Conservation (phyloP, 768 basidiomycete species). For the Suillus subluteus region DNA sequence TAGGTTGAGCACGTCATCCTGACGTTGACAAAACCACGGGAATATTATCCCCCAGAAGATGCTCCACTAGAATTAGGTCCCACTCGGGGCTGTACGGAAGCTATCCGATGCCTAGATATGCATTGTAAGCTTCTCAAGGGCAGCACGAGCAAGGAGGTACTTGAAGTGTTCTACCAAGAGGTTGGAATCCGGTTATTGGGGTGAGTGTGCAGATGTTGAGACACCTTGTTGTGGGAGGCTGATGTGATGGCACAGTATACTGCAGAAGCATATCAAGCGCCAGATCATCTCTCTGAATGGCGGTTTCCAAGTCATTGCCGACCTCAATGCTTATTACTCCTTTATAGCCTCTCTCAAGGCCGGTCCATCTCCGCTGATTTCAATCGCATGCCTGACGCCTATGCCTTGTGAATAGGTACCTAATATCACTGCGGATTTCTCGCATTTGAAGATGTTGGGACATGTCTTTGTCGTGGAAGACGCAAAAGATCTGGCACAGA, state of each 20-base stretch:
- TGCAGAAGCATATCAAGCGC: slow-evolving; percentile 96
- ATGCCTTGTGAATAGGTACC: slow-evolving; percentile 52
- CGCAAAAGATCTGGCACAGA: slow-evolving; percentile 94
- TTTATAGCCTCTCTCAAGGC: slow-evolving; percentile 90
- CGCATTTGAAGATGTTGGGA: slow-evolving; percentile 95
- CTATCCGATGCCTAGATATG: slow-evolving; percentile 84
- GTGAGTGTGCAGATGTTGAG: slow-evolving; percentile 52
- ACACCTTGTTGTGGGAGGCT: background rate
- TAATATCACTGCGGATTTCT: slow-evolving; percentile 85
- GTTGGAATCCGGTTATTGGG: slow-evolving; percentile 87
- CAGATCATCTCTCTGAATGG: slow-evolving; percentile 95
- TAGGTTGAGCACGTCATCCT: slow-evolving; percentile 94
- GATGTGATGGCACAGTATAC: slow-evolving; percentile 55
- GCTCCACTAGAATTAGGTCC: slow-evolving; percentile 80
- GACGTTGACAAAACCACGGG: slow-evolving; percentile 79
- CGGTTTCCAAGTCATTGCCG: slow-evolving; percentile 95
- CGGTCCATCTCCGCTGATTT: background rate
- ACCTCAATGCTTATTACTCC: slow-evolving; percentile 89
- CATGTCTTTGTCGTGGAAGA: slow-evolving; percentile 96
- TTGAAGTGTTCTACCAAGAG: slow-evolving; percentile 98
- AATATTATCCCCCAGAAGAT: slow-evolving; percentile 90
- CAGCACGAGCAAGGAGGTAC: slow-evolving; percentile 92
- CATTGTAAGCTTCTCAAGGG: slow-evolving; percentile 93
- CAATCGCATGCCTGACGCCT: background rate
- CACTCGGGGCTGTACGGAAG: slow-evolving; percentile 86